Base-by-base conservation (phyloP, 129 eudicot species). In the Dittrichia graveolens region DNA sequence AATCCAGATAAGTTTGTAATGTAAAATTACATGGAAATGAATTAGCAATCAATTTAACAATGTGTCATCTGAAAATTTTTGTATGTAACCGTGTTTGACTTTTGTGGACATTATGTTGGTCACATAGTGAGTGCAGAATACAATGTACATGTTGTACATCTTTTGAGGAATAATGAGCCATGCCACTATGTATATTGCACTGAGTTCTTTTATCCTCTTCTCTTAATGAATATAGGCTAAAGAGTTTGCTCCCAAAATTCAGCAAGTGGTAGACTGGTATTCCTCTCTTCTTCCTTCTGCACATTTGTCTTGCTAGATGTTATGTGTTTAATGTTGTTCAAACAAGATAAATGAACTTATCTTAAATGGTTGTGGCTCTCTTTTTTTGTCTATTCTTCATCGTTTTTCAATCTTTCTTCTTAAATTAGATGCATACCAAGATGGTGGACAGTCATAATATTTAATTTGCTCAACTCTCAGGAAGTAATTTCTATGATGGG, bases 241-340 rank as follows among this genome's bases (percentile, higher is more conserved):
- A 74, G 98, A 93, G 74, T 93, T 93, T 85, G 83, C 85, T 61
- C 98, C 98, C 35, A 93, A 93, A 77, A 93, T 93, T 69, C 92
- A 81, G 44, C 88, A 93, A 85, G 96, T 93, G n/a, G 82, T 93
- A 18, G 95, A 90, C 70, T 93, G 98, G 96, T 92, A 89, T 38
- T 35, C 62, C 47, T 76, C 75, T 61, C 39, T 55, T 42, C 47
- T 34, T 75, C 12, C 7, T 47, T 45, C 4, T 9, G 1, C n/a
- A 7, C 14, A 7, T 34, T 4, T 76, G 54, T 7, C 18, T 8
- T 78, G 5, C 10, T 65, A 13, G 4, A 37, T 34, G 46, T 74
- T 14, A 53, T 43, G 16, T 41, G 24, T 58, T 37, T 4, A 13
- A n/a, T 52, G 50, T 61, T 74, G 74, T 24, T 80, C 12, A 5